phyloP scores from a whole-genome alignment of 2,329 filamentous ascomycete genomes.

The Diaporthe vaccinii region DNA sequence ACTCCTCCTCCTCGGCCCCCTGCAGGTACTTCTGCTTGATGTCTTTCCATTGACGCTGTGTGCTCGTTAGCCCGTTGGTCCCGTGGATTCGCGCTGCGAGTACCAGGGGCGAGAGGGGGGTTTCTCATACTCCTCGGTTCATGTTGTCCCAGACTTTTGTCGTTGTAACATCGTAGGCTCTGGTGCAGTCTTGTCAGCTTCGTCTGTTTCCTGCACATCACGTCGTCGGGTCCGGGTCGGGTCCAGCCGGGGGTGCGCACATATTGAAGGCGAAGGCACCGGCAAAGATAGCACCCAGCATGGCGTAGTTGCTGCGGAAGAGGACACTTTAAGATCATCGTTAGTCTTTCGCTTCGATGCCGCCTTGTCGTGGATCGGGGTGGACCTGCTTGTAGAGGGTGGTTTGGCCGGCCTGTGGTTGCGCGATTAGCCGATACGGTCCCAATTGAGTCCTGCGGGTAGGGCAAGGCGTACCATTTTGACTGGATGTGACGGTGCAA shows the following conservation, averaged over 20 bases:
- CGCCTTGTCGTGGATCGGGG: not conserved
- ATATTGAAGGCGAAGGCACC: slow-evolving; percentile 93
- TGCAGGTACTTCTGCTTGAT: slow-evolving; percentile 92
- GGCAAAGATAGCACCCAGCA: slow-evolving; percentile 88
- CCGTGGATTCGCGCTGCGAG: not conserved
- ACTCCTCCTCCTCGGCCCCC: slow-evolving; percentile 76
- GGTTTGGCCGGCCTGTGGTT: slow-evolving; percentile 53
- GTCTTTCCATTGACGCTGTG: slow-evolving; percentile 99
- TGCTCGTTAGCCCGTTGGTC: slow-evolving; percentile 22
- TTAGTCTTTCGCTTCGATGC: slow-evolving; percentile 25
- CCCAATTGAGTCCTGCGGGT: slow-evolving; percentile 33
- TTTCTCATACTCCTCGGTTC: slow-evolving; percentile 75
- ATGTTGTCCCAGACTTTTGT: slow-evolving; percentile 90
- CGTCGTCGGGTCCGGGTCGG: not conserved
- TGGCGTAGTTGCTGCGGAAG: slow-evolving; percentile 88
- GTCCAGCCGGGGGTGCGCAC: slow-evolving; percentile 67
- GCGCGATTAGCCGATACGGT: slow-evolving; percentile 50
- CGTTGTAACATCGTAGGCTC: slow-evolving; percentile 85
- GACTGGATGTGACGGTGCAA: slow-evolving; percentile 42
- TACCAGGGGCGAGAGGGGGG: not conserved
- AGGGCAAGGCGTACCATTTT: slow-evolving; percentile 69
- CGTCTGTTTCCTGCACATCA: slow-evolving; percentile 34
- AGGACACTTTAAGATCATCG: slow-evolving; percentile 71
- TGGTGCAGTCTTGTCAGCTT: slow-evolving; percentile 54
- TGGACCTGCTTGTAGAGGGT: slow-evolving; percentile 45